These are phyloP conservation scores for Clavispora asparagi DNA, from an alignment of 805 yeast species.

Conservation along the genomic window DNA sequence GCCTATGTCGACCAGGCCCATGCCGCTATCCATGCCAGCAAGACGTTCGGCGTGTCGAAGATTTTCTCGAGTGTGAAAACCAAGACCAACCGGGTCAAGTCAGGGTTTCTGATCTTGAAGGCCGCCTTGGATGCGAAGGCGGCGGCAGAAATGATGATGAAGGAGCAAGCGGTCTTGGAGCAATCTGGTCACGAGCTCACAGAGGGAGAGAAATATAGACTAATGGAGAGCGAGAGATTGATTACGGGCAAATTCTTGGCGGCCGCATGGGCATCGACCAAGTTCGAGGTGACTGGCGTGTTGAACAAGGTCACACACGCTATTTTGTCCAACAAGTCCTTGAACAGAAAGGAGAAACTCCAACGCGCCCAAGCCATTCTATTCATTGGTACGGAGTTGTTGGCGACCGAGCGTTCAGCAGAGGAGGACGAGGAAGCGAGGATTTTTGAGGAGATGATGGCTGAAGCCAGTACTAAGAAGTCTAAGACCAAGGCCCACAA, in stretches of 20 bases:
- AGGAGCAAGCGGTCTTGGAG: constrained; percentile 53
- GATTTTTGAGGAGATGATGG: constrained; percentile 86
- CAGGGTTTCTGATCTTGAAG: constrained; percentile 75
- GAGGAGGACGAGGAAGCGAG: constrained; percentile 92
- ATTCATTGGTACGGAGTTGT: constrained; percentile 66
- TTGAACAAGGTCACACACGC: constrained; percentile 66
- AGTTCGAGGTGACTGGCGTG: constrained; percentile 81
- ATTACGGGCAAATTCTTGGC: constrained; percentile 87
- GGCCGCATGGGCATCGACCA: constrained; percentile 93
- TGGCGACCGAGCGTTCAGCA: constrained; percentile 61
- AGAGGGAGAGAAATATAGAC: constrained; percentile 27
- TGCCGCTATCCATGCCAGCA: constrained; percentile 67
- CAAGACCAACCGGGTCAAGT: constrained; percentile 76
- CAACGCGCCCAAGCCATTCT: constrained; percentile 77
- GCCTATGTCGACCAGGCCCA: constrained; percentile 72
- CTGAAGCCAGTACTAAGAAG: constrained; percentile 68
- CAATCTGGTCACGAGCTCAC: constrained; percentile 28
- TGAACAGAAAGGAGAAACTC: constrained; percentile 56
- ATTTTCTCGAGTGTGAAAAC: constrained; percentile 77
- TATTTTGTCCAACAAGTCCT: constrained; percentile 49
- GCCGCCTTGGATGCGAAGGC: constrained; percentile 86
- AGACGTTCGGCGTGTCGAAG: constrained; percentile 82
- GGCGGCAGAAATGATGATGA: constrained; percentile 61
- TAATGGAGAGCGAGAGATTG: constrained; percentile 71
- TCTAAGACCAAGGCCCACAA: constrained; percentile 16